Evolutionary conservation across 1,284 basidiomycete genomes (phyloP), one percentile per base, ranked within the genome.

Genomic region (Ceratobasidium sp.): DNA sequence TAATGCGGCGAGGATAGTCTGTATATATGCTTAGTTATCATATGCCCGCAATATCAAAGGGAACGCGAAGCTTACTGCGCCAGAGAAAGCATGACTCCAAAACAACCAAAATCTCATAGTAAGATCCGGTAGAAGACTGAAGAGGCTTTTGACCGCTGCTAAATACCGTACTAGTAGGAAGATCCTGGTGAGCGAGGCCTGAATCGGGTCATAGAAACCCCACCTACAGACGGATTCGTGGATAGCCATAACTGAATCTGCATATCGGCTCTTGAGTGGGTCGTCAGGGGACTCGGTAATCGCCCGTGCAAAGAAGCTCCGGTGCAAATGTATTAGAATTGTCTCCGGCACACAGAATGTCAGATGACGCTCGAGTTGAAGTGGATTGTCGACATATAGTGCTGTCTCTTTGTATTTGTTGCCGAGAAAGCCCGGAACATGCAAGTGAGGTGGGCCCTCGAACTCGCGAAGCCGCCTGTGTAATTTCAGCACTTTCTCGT

Each of bases 71-170:
- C 89, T 74, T 77, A 89, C 90, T 54, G 89, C 85, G 75, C 88
- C 91, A 13, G 90, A 91, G 73, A 90, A 87, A 10, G 83, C 85
- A 75, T 83, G 87, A 0, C 84, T 85, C 89, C 88, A 91, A 76
- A 86, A 82, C 10, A 81, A 77, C 84, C 86, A 86, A 70, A 85
- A 85, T 27, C 87, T 77, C 7, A 84, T 78, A 58, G 81, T 83
- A 1, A 86, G 78, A 60, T 80, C 82, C 0, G 87, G 86, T 75
- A 81, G 82, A 17, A 80, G 75, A 12, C 79, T 72, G 72, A 87
- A 88, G 71, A 87, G 84, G n/a, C 85, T 83, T 34, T 80, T 75
- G 13, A 87, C 78, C 1, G 81, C 81, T 74, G 84, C 86, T 27
- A 90, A 80, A 42, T 88, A 82, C 2, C 83, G 86, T 60, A 38